Evolutionary conservation across 1,284 basidiomycete genomes (phyloP).

Genomic region (Sanguinoderma infundibulare): DNA sequence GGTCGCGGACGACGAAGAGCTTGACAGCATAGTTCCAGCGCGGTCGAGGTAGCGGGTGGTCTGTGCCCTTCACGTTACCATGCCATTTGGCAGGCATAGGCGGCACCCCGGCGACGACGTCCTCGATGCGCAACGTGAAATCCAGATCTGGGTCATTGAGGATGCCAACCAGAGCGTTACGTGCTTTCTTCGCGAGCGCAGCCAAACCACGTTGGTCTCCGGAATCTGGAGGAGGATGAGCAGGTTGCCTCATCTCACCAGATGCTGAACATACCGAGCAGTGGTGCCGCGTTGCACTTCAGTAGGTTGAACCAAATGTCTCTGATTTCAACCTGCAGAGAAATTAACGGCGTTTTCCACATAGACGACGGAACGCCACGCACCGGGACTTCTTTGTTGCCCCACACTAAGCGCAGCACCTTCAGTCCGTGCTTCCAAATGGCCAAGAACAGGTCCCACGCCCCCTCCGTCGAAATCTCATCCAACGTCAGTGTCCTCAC

Average conservation of each 20-base stretch:
- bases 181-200: constrained; percentile 46
- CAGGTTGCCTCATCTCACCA: neutral
- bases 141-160: constrained; percentile 58
- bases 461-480: constrained; percentile 57
- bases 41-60: constrained; percentile 22
- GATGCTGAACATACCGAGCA: constrained; percentile 26
- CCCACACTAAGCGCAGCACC: constrained; percentile 45
- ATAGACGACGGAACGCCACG: constrained; percentile 27
- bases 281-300: constrained; percentile 39
- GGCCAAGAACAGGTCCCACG: constrained; percentile 55
- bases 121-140: constrained; percentile 39
- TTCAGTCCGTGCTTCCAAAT: constrained; percentile 59
- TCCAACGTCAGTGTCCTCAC: constrained; percentile 57
- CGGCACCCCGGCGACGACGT: constrained; percentile 19
- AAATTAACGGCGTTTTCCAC: constrained; percentile 7
- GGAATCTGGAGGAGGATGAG: constrained; percentile 33
- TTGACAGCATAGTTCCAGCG: constrained; percentile 50
- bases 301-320: constrained; percentile 49
- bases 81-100: constrained; percentile 24
- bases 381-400: constrained; percentile 44
- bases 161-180: constrained; percentile 51
- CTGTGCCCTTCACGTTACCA: constrained; percentile 1
- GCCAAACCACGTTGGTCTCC: constrained; percentile 37
- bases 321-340: constrained; percentile 39
- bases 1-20: constrained; percentile 53